A percentile compares a stretch with the other conserved stretches of the same genome.
Evolutionary conservation across 768 basidiomycete species (phyloP).

Genomic region (Favolaschia claudopus): DNA sequence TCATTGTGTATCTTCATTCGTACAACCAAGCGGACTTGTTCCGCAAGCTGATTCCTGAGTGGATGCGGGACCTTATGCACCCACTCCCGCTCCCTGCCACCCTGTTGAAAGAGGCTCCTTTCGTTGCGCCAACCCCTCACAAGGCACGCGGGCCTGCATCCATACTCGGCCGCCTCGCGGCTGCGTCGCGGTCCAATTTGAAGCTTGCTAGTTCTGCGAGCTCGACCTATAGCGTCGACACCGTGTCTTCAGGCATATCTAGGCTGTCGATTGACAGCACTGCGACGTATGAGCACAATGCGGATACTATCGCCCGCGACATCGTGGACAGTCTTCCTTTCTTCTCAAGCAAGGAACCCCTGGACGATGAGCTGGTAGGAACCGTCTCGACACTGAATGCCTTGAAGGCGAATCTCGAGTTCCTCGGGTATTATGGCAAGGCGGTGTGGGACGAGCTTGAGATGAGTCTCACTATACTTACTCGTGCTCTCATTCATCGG

Average conservation of each 20-base stretch:
- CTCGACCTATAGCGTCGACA: slow-evolving; percentile 21
- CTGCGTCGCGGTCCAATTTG: not conserved
- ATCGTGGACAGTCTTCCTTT: slow-evolving; percentile 31
- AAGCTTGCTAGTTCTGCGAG: slow-evolving; percentile 19
- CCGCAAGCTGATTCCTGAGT: slow-evolving; percentile 43
- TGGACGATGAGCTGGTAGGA: slow-evolving; percentile 27
- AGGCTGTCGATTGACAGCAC: slow-evolving; percentile 8
- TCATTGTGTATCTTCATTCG: slow-evolving; percentile 48
- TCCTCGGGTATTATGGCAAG: slow-evolving; percentile 42
- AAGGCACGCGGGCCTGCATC: slow-evolving; percentile 2
- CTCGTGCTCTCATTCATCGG: slow-evolving; percentile 8
- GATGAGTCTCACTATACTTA: slow-evolving; percentile 3
- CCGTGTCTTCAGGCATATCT: slow-evolving; percentile 13
- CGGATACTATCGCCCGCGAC: slow-evolving; percentile 35
- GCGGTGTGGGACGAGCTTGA: slow-evolving; percentile 44
- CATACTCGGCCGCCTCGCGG: slow-evolving; percentile 1
- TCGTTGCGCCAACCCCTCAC: not conserved
- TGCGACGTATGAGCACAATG: slow-evolving; percentile 22
- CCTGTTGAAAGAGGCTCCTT: slow-evolving; percentile 10
- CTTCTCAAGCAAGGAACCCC: slow-evolving; percentile 7
- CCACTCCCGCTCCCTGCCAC: slow-evolving; percentile 33
- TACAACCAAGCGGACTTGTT: slow-evolving; percentile 48
- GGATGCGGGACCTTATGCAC: slow-evolving; percentile 46
- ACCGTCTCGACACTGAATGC: slow-evolving; percentile 35
- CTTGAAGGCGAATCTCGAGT: slow-evolving; percentile 42